Base-by-base conservation (phyloP, 2,329 filamentous ascomycete genomes). In the Apiospora aurea region DNA sequence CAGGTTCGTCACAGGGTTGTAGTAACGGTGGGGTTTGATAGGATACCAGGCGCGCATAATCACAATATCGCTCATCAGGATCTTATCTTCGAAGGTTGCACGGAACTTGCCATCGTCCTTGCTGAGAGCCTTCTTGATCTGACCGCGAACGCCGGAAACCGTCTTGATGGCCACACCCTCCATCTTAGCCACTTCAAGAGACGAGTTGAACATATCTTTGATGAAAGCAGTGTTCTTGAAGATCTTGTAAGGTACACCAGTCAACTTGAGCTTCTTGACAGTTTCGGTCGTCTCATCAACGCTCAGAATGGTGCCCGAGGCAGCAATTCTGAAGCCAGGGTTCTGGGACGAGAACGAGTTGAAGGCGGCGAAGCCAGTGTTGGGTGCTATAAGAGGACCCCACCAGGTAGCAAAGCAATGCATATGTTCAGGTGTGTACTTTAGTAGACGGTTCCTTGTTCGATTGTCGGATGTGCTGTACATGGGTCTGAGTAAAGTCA, bases 151-250 rank as follows among this genome's bases (percentile, higher is more conserved):
- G 70, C 97, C 97, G 0, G 95, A 98, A 34, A 99, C 97, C 0
- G 97, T 99, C 80, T 95, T 94, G 84, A 99, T 96, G 71, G 94
- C 91, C 13, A 96, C 96, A 72, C 96, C 72, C 85, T 99, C 96
- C 79, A 99, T 99, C 81, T 98, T 99, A 78, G 96, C 96, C 75
- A 99, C 96, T 81, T 99, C 96, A 57, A 99, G 91, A 0, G 94
- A 88, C 0, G 93, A 92, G 80, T 90, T 95, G 87, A 99, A 99
- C 96, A 99, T 99, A 84, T 97, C 94, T 82, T 96, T 97, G 85
- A 99, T 95, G 81, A 99, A 99, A 51, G 96, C 95, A 0, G 96
- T 99, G 85, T 99, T 99, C 84, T 97, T 97, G 90, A 97, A 98
- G 83, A 98, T 97, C 85, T 98, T 98, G 88, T 96, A 97, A 1